Evolutionary conservation across 129 eudicot species (phyloP).

Genomic region (Erigeron canadensis): DNA sequence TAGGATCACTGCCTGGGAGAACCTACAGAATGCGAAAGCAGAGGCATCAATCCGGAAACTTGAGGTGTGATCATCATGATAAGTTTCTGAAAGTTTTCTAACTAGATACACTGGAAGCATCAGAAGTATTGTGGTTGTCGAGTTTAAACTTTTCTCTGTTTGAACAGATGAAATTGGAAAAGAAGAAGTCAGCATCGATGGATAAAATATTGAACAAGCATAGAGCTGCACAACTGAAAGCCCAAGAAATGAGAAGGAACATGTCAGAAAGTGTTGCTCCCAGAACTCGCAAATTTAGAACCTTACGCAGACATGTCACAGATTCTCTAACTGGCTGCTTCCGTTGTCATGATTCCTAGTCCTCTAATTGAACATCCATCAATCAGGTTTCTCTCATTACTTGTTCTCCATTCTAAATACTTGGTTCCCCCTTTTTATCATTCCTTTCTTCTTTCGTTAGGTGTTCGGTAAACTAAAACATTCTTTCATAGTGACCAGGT

Average conservation of each 20-base stretch:
- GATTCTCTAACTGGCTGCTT: slow-evolving; percentile 46
- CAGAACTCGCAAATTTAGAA: slow-evolving; percentile 30
- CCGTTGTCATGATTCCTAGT: slow-evolving; percentile 30
- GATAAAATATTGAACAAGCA: slow-evolving; percentile 79
- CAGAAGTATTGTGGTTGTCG: neutral
- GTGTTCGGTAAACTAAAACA: neutral
- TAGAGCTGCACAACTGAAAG: slow-evolving; percentile 66
- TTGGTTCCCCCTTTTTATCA: neutral
- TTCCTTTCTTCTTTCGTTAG: neutral
- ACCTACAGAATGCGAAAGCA: slow-evolving; percentile 92
- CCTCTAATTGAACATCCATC: slow-evolving; percentile 18
- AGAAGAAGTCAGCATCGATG: slow-evolving; percentile 81
- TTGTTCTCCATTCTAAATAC: neutral
- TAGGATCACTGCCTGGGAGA: slow-evolving; percentile 93
- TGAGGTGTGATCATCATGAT: slow-evolving; percentile 52
- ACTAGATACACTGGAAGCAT: neutral
- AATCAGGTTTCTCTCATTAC: slow-evolving; percentile 25
- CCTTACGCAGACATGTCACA: slow-evolving; percentile 30
- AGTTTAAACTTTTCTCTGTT: neutral
- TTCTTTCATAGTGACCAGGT: too few species aligned
- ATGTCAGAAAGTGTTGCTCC: slow-evolving; percentile 34
- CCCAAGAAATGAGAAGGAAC: slow-evolving; percentile 59
- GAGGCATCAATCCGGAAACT: slow-evolving; percentile 83
- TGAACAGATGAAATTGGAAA: slow-evolving; percentile 80
- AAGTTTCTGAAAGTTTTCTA: slow-evolving; percentile 3